Evolutionary conservation across 176 grass and related monocot genomes (phyloP), one percentile per base, ranked within the genome.

Genomic region (Zoysia japonica): DNA sequence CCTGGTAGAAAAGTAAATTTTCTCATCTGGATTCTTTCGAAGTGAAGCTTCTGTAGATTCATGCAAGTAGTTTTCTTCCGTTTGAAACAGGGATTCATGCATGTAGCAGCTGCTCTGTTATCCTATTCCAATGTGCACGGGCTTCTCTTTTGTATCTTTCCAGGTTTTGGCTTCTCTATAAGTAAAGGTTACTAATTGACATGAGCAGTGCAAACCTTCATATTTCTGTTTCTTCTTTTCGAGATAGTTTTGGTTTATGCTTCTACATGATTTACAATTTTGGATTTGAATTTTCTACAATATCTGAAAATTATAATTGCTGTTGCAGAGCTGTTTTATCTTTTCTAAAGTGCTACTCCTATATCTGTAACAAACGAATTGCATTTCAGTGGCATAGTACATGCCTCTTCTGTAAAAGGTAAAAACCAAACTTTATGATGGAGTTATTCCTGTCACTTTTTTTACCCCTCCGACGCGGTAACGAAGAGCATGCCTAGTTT

Each of bases 21-120:
- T 57, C 20, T 79, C 43, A 53, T 62, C 56, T 88, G 80, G 86
- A 84, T 79, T 74, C 74, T 88, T 43, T 16, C 43, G 42, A 49
- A 44, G 59, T 85, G 85, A 87, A 91, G 77, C 67, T 91, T 91
- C 81, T 81, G 47, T 84, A 81, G 76, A 77, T 80, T 80, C 81
- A 89, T 66, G 73, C 61, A 74, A 52, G 1, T 46, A 61, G 59
- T 61, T 36, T 61, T 61, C 36, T 61, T 9, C 19, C 59, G 11
- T 61, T 61, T 61, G 20, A 36, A 36, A 61, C 19, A 36, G 36
- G 9, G 81, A 72, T 76, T 75, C 80, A 89, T 66, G 73, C 67
- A 63, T 52, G 6, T 39, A 64, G 65, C 62, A 70, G 78, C 35
- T 71, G 20, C 0, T 71, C 55, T 74, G 11, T 11, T 79, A 79